phyloP scores from a whole-genome alignment of 805 yeast species.

The Starmerella apicola region DNA sequence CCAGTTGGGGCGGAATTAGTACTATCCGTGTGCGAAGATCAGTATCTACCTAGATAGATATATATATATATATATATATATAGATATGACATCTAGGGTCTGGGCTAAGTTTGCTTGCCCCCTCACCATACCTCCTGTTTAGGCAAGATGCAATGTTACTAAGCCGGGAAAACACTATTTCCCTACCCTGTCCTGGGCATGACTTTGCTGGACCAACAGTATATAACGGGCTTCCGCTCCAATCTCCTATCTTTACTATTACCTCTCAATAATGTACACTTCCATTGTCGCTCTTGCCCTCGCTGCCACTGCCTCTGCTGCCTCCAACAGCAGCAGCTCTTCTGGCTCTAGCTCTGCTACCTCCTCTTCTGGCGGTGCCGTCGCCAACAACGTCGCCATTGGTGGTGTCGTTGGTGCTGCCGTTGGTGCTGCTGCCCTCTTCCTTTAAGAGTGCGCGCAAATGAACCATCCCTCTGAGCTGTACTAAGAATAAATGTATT shows the following conservation, averaged over 20 bases:
- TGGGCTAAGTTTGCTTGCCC: no score
- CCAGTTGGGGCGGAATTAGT: no score
- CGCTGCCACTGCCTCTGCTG: slow-evolving; percentile 10
- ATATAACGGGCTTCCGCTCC: slow-evolving; percentile 6
- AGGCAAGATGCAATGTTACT: not conserved
- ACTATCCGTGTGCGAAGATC: no score
- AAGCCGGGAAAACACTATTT: no score
- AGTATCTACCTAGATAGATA: no score
- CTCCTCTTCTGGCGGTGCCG: slow-evolving; percentile 7
- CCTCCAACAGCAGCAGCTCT: slow-evolving; percentile 4
- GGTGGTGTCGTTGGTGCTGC: slow-evolving; percentile 19
- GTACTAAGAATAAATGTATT: no score
- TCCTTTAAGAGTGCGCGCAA: slow-evolving; percentile 11
- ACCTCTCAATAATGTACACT: slow-evolving; percentile 19
- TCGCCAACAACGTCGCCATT: slow-evolving; percentile 11
- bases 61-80: no score
- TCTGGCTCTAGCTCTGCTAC: slow-evolving; percentile 6
- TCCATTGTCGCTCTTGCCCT: slow-evolving; percentile 40
- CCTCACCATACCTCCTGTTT: no score
- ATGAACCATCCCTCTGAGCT: not conserved
- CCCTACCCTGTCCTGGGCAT: no score
- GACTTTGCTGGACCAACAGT: no score
- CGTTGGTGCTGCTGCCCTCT: slow-evolving; percentile 19
- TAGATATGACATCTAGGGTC: no score
- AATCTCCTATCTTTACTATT: slow-evolving; percentile 6